Conservation (phyloP, 2,329 filamentous ascomycete species). For the Aureobasidium leucospermi region DNA sequence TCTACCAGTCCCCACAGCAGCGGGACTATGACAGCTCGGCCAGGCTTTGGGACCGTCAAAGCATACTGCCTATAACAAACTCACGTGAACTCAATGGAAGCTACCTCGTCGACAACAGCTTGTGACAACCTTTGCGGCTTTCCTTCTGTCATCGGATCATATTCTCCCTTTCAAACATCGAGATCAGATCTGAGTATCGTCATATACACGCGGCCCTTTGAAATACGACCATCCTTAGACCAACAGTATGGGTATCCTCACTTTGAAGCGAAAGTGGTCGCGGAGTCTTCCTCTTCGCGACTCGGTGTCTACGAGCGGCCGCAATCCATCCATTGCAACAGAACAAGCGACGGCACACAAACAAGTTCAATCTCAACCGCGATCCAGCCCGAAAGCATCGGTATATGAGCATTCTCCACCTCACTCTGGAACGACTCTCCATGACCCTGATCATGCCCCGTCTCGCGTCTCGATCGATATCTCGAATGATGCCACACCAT, state of each 20-base stretch:
- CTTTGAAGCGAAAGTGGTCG: not conserved
- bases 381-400: not conserved
- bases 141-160: not conserved
- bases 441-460: not conserved
- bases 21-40: not conserved
- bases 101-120: not conserved
- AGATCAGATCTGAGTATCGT: not conserved
- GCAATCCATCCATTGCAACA: not conserved
- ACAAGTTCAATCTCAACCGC: not conserved
- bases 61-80: slow-evolving; percentile 8
- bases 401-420: not conserved
- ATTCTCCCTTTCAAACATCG: not conserved
- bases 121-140: not conserved
- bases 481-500: not conserved
- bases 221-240: not conserved
- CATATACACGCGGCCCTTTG: not conserved
- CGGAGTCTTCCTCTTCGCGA: not conserved
- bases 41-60: not conserved
- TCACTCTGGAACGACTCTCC: not conserved
- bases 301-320: no score
- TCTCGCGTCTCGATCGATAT: not conserved
- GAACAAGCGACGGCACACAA: not conserved
- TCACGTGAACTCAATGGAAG: not conserved
- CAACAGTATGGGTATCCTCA: not conserved
- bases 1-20: not conserved